Evolutionary conservation across 2,329 filamentous ascomycete species (phyloP), one percentile per base, ranked within the genome.

Genomic region (Cercospora sojina): DNA sequence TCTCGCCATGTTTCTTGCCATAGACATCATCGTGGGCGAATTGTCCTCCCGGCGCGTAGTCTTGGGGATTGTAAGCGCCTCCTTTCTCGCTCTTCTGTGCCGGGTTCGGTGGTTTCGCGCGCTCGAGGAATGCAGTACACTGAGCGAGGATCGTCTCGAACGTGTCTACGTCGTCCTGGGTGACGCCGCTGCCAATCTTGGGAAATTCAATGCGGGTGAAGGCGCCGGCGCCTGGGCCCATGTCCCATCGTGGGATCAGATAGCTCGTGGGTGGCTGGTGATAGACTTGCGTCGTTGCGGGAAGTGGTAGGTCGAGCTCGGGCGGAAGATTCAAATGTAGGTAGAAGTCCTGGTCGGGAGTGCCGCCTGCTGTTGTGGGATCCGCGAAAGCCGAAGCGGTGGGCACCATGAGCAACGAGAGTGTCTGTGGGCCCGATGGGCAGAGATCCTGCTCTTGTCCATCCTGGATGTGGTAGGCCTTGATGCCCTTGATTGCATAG

Each of bases 71-170:
- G 79, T 98, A 98, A 43, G 77, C 68, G 62, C 58, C 65, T 32
- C 71, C 69, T 60, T 78, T 77, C 69, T 79, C 71, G 53, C 71
- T 71, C 10, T 67, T 67, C 20, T 74, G 68, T 16, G 64, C 68
- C 20, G 78, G 77, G 27, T 78, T 72, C 27, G 83, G 88, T 6
- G 91, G 88, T 47, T 89, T 84, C 9, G 91, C 90, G 53, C 93
- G 88, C 79, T 98, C 94, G 4, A 97, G 86, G 78, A 99, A 98
- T 1, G 94, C 92, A 2, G 94, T 98, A 79, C 94, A 98, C 80
- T 98, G 93, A n/a, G 94, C 94, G 59, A 98, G 85, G 70, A 98
- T 98, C 3, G 94, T 97, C 83, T 98, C 94, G 75, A 97, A 98
- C 0, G 94, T 98, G 77, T 97, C 93, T 49, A 96, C 85, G 77